Evolutionary conservation across 345 rosid genomes (phyloP), one percentile per base, ranked within the genome.

Genomic region (Alliaria petiolata): DNA sequence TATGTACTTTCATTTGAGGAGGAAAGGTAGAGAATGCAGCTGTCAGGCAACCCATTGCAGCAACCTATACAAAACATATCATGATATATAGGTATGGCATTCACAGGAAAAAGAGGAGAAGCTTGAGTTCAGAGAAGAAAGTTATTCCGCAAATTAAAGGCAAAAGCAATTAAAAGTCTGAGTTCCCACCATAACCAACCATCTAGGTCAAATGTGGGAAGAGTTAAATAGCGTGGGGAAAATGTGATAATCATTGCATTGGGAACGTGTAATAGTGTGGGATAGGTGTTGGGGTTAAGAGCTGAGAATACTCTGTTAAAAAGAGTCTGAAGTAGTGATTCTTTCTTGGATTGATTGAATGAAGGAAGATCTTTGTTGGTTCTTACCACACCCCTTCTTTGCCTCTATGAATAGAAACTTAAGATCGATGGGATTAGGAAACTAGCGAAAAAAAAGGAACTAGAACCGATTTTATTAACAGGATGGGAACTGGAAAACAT

Each of bases 1-100:
- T 79, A 71, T 84, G 85, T 62, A 91, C 86, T 57, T 71, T 74
- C 52, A 69, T 72, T 7, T 70, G 80, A 71, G 91, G 77, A 75
- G 93, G 87, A 78, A 88, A 84, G 62, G 87, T 82, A 59, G 97
- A 89, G 44, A 91, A 81, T 71, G 97, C 90, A 65, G 89, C 82
- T 9, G 90, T 79, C 85, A 93, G 68, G 85, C 97, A 93, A 79
- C 85, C 80, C 71, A 89, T 74, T 75, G 87, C 78, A 64, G 91
- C 84, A 71, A 81, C 95, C 98, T 93, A 59, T 28, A 54, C 34
- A 65, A 66, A 74, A 17, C 11, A 35, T 19, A 36, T 50, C 52
- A 59, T 64, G 8, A n/a, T n/a, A 38, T 26, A 61, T 62, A 76
- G 70, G 65, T 44, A 42, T 28, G 55, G 4, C 71, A 63, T 62